Evolutionary conservation across 495 filamentous ascomycete species (phyloP).

Genomic region (Penicillium malachiteum): DNA sequence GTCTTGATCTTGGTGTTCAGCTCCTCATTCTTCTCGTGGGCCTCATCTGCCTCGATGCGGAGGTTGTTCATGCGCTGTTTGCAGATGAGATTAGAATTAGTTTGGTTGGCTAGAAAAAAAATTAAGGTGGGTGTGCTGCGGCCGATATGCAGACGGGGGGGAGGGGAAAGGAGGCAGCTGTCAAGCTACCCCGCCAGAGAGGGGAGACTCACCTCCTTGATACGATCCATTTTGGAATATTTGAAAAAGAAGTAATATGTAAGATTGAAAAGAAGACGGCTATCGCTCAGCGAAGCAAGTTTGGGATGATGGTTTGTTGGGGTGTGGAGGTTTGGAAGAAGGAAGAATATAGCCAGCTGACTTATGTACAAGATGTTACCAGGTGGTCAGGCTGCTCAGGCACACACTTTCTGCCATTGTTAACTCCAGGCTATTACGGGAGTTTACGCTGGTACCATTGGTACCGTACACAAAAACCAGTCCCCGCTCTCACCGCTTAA

Average conservation of each 20-base stretch:
- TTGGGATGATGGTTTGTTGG: constrained; percentile 17
- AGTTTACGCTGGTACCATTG: not conserved
- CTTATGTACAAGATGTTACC: constrained; percentile 8
- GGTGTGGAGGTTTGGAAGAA: constrained; percentile 18
- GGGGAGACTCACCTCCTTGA: constrained; percentile 72
- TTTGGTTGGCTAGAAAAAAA: not conserved
- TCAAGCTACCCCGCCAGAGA: constrained; percentile 47
- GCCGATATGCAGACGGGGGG: constrained; percentile 15
- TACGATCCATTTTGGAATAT: constrained; percentile 54
- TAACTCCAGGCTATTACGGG: too few relatives aligned
- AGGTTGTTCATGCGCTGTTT: constrained; percentile 87
- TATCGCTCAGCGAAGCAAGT: constrained; percentile 47
- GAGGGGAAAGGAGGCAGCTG: constrained; percentile 22
- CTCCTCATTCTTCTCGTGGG: constrained; percentile 76
- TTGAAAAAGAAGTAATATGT: constrained; percentile 30
- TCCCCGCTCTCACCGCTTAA: constrained; percentile 9
- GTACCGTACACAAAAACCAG: constrained; percentile 21
- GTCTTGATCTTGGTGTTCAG: constrained; percentile 80
- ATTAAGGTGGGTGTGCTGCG: constrained; percentile 10
- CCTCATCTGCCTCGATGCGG: constrained; percentile 87
- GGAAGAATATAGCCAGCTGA: constrained; percentile 15
- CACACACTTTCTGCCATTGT: constrained; percentile 4
- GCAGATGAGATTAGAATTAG: constrained; percentile 18
- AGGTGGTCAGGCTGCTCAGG: constrained; percentile 1
- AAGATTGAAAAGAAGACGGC: constrained; percentile 30